These are phyloP conservation scores for Ceratocystis albifundus DNA, from an alignment of 2,329 filamentous ascomycete species.

Conservation along the genomic window DNA sequence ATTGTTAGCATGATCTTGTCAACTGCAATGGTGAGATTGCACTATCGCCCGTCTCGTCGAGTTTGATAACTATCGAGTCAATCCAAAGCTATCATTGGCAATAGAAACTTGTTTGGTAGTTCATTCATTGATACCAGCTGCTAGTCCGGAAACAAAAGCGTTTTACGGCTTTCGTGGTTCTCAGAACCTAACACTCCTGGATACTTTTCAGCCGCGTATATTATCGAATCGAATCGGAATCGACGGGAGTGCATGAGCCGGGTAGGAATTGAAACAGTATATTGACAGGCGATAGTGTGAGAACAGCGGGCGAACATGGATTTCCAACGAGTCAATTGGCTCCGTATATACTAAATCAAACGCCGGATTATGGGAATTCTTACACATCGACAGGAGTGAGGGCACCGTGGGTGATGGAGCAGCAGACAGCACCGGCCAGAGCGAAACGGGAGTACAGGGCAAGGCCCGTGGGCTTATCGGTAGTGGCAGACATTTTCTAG, in stretches of 20 bases:
- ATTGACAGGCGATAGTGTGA: background rate
- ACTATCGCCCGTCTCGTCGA: background rate
- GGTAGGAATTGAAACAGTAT: background rate
- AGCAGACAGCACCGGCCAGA: constrained; percentile 95
- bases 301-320: background rate
- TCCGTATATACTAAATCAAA: background rate
- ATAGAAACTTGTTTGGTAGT: background rate
- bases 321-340: background rate
- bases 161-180: too few relatives aligned
- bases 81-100: background rate
- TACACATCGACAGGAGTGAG: constrained; percentile 99
- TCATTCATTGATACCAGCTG: background rate
- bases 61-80: background rate
- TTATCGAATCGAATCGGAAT: background rate
- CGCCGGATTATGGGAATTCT: constrained; percentile 35
- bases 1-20: constrained; percentile 23
- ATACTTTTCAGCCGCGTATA: background rate
- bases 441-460: constrained; percentile 90
- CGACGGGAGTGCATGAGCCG: background rate
- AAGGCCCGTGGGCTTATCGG: constrained; percentile 40
- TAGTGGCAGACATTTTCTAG: constrained; percentile 36
- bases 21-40: background rate
- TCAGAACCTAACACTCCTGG: background rate
- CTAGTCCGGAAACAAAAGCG: background rate
- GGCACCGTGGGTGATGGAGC: constrained; percentile 91